Conservation (phyloP, 179 eudicot genomes). For the Beta lomatogona region DNA sequence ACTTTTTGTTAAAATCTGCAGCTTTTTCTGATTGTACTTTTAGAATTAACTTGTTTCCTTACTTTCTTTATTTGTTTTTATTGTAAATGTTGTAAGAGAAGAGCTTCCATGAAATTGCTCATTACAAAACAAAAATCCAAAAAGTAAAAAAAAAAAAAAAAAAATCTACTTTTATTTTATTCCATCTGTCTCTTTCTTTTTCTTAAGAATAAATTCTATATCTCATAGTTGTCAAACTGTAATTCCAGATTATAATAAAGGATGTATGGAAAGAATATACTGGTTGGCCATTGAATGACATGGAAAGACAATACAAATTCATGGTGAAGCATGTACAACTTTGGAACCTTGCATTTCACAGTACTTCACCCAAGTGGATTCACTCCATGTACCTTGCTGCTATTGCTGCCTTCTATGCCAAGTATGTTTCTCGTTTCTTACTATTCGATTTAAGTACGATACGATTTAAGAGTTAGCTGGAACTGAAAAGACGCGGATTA, state of each 20-base stretch:
- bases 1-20: neutral
- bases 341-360: constrained; percentile 94
- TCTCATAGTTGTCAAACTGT: constrained; percentile 19
- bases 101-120: constrained; percentile 14
- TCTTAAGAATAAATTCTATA: neutral
- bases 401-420: constrained; percentile 92
- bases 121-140: neutral
- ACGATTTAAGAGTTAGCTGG: too few species aligned
- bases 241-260: constrained; percentile 75
- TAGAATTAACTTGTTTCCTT: neutral
- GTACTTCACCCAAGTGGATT: constrained; percentile 93
- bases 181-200: neutral
- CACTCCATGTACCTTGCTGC: constrained; percentile 84
- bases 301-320: constrained; percentile 94
- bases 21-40: neutral
- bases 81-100: constrained; percentile 9
- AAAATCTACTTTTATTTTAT: neutral
- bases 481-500: neutral
- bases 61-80: neutral
- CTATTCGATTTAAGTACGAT: too few species aligned
- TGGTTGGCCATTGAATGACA: constrained; percentile 97
- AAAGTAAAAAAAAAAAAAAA: neutral
- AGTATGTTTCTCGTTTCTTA: constrained; percentile 46
- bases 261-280: constrained; percentile 99
- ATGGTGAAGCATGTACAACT: constrained; percentile 96